Conservation (phyloP, 306 rosid species). For the Rosa chinensis region DNA sequence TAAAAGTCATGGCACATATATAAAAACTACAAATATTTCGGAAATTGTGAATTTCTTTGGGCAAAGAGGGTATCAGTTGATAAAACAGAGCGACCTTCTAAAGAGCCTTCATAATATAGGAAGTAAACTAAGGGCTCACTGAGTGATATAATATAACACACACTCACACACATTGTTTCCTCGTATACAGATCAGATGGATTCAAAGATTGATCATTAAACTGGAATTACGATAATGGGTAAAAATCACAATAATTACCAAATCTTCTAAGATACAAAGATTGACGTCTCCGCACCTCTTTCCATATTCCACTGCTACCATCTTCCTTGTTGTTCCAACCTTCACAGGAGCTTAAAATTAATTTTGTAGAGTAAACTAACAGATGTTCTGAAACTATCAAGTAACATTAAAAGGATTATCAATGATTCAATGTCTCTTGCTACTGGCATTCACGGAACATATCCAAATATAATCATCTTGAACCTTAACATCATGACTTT, state of each 20-base stretch:
- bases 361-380: conserved; percentile 31
- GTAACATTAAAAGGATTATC: not conserved
- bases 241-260: conserved; percentile 49
- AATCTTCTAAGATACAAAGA: conserved; percentile 69
- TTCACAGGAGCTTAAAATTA: conserved; percentile 41
- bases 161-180: not conserved
- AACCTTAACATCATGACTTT: not conserved
- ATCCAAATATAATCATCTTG: not conserved
- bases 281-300: conserved; percentile 84
- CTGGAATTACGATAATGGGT: not conserved
- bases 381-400: conserved; percentile 21
- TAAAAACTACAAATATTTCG: not conserved
- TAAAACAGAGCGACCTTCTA: not conserved
- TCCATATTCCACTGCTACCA: conserved; percentile 75
- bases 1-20: not conserved
- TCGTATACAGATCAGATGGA: not conserved
- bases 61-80: not conserved
- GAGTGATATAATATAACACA: not conserved
- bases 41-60: not conserved
- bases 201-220: not conserved
- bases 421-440: not conserved
- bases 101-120: not conserved
- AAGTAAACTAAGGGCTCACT: no score
- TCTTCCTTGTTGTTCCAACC: conserved; percentile 88
- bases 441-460: not conserved